Conservation (phyloP, 2,329 filamentous ascomycete genomes). For the Nemania abortiva region DNA sequence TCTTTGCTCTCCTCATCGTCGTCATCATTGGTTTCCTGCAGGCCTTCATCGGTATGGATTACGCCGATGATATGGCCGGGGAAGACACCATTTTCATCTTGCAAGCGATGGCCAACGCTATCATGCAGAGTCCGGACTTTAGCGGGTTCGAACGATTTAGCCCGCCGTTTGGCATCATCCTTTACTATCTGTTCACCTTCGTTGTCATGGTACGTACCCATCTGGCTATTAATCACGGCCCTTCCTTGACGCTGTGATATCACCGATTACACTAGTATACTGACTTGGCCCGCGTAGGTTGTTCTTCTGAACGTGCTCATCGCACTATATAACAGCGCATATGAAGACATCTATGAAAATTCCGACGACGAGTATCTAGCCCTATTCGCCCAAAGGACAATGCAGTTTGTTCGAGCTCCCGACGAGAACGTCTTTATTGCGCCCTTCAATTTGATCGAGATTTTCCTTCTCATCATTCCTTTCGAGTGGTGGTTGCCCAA, state of each 20-base stretch:
- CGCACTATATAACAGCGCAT: slow-evolving; percentile 95
- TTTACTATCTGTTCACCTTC: slow-evolving; percentile 98
- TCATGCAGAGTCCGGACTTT: slow-evolving; percentile 95
- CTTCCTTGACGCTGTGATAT: not conserved
- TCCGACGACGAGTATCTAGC: slow-evolving; percentile 96
- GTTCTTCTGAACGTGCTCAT: slow-evolving; percentile 95
- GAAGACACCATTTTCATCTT: slow-evolving; percentile 80
- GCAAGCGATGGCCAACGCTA: slow-evolving; percentile 85
- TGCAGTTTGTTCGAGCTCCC: slow-evolving; percentile 95
- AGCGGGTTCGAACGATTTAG: slow-evolving; percentile 88
- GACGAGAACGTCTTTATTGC: slow-evolving; percentile 99
- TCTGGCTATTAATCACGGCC: not conserved
- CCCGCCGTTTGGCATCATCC: slow-evolving; percentile 90
- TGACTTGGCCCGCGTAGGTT: slow-evolving; percentile 51
- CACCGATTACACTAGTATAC: not conserved
- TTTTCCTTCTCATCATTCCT: slow-evolving; percentile 80
- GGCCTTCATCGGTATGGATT: slow-evolving; percentile 91
- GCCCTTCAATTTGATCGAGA: slow-evolving; percentile 93
- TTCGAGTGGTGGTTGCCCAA: slow-evolving; percentile 97
- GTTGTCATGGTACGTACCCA: slow-evolving; percentile 81
- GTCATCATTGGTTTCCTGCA: slow-evolving; percentile 91
- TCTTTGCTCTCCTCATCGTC: slow-evolving; percentile 89
- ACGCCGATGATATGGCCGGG: slow-evolving; percentile 77
- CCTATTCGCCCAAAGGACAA: slow-evolving; percentile 91
- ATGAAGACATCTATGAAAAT: slow-evolving; percentile 93